A percentile compares a stretch with the other conserved stretches of the same genome.
Evolutionary conservation across 129 eudicot species (phyloP).

Genomic region (Centella asiatica): DNA sequence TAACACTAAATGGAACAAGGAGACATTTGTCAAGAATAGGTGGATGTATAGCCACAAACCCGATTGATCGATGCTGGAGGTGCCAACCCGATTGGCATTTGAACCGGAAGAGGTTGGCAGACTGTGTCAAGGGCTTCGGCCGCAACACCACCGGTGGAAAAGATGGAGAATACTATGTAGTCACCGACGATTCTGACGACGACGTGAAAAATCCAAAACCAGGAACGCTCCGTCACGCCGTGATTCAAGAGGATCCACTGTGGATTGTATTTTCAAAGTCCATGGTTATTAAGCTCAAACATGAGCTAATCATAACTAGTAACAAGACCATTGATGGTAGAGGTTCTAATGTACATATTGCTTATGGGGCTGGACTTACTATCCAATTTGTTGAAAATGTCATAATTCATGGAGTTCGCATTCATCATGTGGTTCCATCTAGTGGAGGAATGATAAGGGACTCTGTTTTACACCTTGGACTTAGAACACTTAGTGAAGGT

Average conservation of each 20-base stretch:
- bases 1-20: slow-evolving; percentile 23
- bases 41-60: slow-evolving; percentile 48
- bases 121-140: slow-evolving; percentile 67
- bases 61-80: slow-evolving; percentile 74
- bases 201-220: slow-evolving; percentile 43
- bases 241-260: slow-evolving; percentile 60
- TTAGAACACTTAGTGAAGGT: slow-evolving; percentile 67
- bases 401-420: slow-evolving; percentile 51
- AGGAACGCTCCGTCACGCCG: slow-evolving; percentile 76
- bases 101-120: slow-evolving; percentile 43
- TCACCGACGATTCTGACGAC: slow-evolving; percentile 44
- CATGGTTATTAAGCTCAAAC: slow-evolving; percentile 49
- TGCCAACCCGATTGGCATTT: slow-evolving; percentile 46
- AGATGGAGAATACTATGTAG: slow-evolving; percentile 47
- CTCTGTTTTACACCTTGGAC: slow-evolving; percentile 41
- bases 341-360: slow-evolving; percentile 52
- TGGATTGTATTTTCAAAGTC: slow-evolving; percentile 54
- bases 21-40: slow-evolving; percentile 18
- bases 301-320: slow-evolving; percentile 55
- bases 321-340: slow-evolving; percentile 78
- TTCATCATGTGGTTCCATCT: slow-evolving; percentile 44
- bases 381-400: slow-evolving; percentile 57
- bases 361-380: slow-evolving; percentile 66
- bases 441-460: slow-evolving; percentile 61
- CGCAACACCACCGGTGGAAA: slow-evolving; percentile 46